Evolutionary conservation across 805 yeast species (phyloP), one percentile per base, ranked within the genome.

Genomic region (Isabelozyma heimii): DNA sequence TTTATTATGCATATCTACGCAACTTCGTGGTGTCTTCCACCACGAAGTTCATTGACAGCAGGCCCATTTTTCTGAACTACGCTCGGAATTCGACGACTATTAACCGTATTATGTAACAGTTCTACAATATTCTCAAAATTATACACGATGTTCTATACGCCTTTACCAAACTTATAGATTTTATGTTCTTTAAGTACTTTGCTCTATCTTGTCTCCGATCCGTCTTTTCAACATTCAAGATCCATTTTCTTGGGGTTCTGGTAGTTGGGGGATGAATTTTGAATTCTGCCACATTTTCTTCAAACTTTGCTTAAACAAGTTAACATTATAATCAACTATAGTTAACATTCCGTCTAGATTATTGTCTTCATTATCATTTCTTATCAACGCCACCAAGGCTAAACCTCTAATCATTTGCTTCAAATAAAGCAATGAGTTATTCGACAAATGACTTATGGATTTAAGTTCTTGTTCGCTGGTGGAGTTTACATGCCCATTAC

Each of bases 341-440:
- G 96, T 74, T 37, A 80, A 59, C 37, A 43, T 24, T 57, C 72
- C 54, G 54, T 80, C 80, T 40, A 73, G 66, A 51, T 73, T 63
- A 14, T 69, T 63, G 15, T 70, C 64, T 15, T 52, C 65, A 12
- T 77, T 81, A 46, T 85, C 92, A 27, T 82, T 79, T 49, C 96
- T 79, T 10, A 90, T 84, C 48, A 91, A 75, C 1, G 96, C 96
- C 39, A 92, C 97, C 50, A 94, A 73, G 3, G 97, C 96, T 53
- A 92, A 73, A 0, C 97, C 97, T 53, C 96, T 81, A 47, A 92
- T 87, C 97, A 94, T 90, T 61, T 90, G 96, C 53, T 88, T 85
- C 61, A 94, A 74, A 57, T 91, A 90, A 35, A 92, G 72, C 27
- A 87, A 80, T n/a, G 88, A 79, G 0, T 97, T 97, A 63, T 89